Base-by-base conservation (phyloP, 176 grass and related monocot species). In the Chrysopogon serrulatus region DNA sequence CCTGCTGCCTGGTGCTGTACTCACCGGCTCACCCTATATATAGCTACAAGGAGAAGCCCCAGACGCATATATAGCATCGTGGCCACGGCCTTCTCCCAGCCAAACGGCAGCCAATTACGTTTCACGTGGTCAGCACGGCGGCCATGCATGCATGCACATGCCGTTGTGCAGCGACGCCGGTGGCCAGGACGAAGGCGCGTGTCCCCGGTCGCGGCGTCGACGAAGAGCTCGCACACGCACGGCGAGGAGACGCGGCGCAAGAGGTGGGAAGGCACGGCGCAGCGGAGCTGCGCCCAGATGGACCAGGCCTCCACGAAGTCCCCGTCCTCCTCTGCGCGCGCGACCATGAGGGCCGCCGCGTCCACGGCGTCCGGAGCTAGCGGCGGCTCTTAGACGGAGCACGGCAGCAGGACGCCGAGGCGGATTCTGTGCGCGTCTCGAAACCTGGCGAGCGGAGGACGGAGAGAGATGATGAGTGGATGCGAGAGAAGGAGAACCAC, bases 131-230 rank as follows among this genome's bases (percentile, higher is more conserved):
- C n/a, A n/a, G n/a, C n/a, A n/a, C n/a, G n/a, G n/a, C n/a, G n/a
- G n/a, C n/a, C n/a, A n/a, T n/a, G n/a, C n/a, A n/a, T n/a, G n/a
- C n/a, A n/a, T n/a, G n/a, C n/a, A n/a, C n/a, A n/a, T n/a, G n/a
- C n/a, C n/a, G n/a, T n/a, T n/a, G n/a, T n/a, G n/a, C n/a, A n/a
- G n/a, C n/a, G n/a, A n/a, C n/a, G n/a, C n/a, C n/a, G n/a, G n/a
- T n/a, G n/a, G n/a, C n/a, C n/a, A n/a, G 86, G 33, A 97, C 74
- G 48, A 92, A 97, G 74, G 88, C 84, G n/a, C n/a, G n/a, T n/a
- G 77, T 97, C 92, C 3, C 92, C 92, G 0, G 81, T 89, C 26
- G 84, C 39, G 76, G 90, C 74, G 76, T 90, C 84, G 19, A 98
- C 59, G 78, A 60, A 78, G 78, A 87, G 90, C 82, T 97, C 87